A percentile compares a stretch with the other conserved stretches of the same genome.
phyloP scores from a whole-genome alignment of 805 yeast genomes.

The Kluyveromyces siamensis region DNA sequence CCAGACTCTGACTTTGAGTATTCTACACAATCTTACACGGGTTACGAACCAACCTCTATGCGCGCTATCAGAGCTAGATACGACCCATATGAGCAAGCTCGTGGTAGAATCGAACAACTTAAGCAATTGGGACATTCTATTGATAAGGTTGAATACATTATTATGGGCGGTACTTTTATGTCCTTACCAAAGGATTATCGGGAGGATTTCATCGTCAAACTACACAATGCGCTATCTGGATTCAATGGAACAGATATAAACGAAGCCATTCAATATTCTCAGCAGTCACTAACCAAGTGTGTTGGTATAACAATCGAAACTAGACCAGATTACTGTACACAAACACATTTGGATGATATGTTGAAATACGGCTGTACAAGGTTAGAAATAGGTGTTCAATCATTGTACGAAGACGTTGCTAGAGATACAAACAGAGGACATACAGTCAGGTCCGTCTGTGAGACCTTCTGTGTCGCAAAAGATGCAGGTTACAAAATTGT shows the following conservation, averaged over 20 bases:
- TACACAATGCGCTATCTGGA: constrained; percentile 94
- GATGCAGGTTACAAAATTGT: constrained; percentile 98
- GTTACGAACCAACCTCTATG: constrained; percentile 98
- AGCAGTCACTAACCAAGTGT: constrained; percentile 91
- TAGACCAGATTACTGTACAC: constrained; percentile 96
- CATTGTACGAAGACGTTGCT: constrained; percentile 96
- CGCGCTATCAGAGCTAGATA: constrained; percentile 97
- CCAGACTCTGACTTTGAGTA: constrained; percentile 98
- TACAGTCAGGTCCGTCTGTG: constrained; percentile 92
- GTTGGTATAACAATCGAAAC: constrained; percentile 98
- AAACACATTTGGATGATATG: constrained; percentile 92
- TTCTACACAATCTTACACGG: constrained; percentile 96
- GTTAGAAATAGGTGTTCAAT: constrained; percentile 93
- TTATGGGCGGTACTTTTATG: constrained; percentile 99
- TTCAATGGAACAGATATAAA: constrained; percentile 78
- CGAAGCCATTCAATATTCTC: constrained; percentile 85
- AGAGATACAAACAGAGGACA: constrained; percentile 98
- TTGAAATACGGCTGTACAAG: constrained; percentile 93
- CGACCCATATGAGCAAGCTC: constrained; percentile 96
- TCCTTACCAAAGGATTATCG: constrained; percentile 83
- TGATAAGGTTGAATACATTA: constrained; percentile 93
- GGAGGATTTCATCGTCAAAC: constrained; percentile 76
- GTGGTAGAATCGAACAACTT: constrained; percentile 94
- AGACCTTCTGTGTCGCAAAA: constrained; percentile 91
- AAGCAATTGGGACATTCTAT: constrained; percentile 93